A percentile compares a stretch with the other conserved stretches of the same genome.
phyloP scores from a whole-genome alignment of 1,139 yeast species.

The Protomyces inundatus region DNA sequence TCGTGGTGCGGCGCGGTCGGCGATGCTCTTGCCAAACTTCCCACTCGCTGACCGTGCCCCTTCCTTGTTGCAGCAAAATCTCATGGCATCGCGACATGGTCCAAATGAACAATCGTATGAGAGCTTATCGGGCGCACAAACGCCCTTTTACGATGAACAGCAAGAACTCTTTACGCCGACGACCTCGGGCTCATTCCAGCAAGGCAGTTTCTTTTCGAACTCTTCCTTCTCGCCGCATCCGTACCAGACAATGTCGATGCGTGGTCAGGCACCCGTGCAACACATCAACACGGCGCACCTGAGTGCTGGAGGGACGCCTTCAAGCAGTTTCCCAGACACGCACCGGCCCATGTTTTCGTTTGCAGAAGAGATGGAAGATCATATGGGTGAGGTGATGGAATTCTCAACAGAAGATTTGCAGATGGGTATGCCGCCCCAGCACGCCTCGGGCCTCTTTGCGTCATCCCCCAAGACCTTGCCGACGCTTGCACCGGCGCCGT shows the following conservation, averaged over 20 bases:
- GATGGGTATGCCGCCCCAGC: neutral
- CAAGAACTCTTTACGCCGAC: slow-evolving; percentile 6
- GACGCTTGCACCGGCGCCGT: neutral
- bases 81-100: slow-evolving; percentile 23
- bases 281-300: slow-evolving; percentile 18
- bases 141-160: neutral
- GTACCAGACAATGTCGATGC: too few species aligned
- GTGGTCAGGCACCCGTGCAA: neutral
- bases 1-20: slow-evolving; percentile 2
- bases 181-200: slow-evolving; percentile 9
- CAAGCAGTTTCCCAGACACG: slow-evolving; percentile 7
- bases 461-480: neutral
- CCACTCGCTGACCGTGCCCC: slow-evolving; percentile 15
- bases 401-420: slow-evolving; percentile 4
- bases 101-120: neutral
- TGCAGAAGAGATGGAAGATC: slow-evolving; percentile 14
- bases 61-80: slow-evolving; percentile 18
- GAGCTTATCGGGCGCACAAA: neutral
- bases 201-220: slow-evolving; percentile 11
- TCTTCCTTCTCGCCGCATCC: slow-evolving; percentile 5
- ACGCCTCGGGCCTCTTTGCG: neutral
- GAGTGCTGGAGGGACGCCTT: neutral
- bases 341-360: slow-evolving; percentile 17
- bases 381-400: slow-evolving; percentile 25
- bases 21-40: slow-evolving; percentile 20